Percentiles rank a stretch among this genome's conserved stretches.
These are phyloP conservation scores for Microbotryum violaceum DNA, from an alignment of 1,284 basidiomycete genomes.

Conservation along the genomic window DNA sequence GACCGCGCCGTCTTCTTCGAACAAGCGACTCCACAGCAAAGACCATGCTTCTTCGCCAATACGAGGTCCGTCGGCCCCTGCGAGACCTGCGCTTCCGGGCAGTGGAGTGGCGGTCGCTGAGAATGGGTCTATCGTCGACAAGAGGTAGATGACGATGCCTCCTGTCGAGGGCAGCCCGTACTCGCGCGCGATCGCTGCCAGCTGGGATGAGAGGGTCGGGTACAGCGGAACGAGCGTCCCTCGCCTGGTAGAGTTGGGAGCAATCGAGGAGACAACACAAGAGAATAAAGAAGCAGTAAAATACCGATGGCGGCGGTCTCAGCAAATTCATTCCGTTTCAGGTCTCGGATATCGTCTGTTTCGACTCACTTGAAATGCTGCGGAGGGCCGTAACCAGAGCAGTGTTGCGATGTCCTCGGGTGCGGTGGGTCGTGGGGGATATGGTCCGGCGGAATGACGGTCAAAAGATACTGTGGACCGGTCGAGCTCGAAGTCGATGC, in stretches of 20 bases:
- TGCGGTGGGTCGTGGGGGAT: constrained; percentile 38
- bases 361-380: constrained; percentile 34
- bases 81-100: constrained; percentile 34
- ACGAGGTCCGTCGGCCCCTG: constrained; percentile 58
- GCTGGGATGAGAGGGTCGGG: constrained; percentile 33
- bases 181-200: constrained; percentile 52
- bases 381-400: constrained; percentile 36
- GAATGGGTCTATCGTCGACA: constrained; percentile 38
- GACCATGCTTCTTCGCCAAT: constrained; percentile 76
- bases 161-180: constrained; percentile 71
- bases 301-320: neutral
- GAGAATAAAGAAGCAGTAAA: neutral
- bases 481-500: no score
- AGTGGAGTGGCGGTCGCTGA: constrained; percentile 14
- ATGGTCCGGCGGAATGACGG: constrained; percentile 36
- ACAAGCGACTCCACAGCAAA: constrained; percentile 64
- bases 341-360: neutral
- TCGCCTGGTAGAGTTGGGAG: constrained; percentile 15
- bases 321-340: neutral
- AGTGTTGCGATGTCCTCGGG: constrained; percentile 31
- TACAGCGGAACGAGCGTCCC: constrained; percentile 35
- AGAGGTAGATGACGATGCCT: constrained; percentile 67
- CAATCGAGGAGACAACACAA: neutral
- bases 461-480: constrained; percentile 30
- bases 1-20: constrained; percentile 59